These are phyloP conservation scores for Eucalyptus cladocalyx DNA, from an alignment of 345 rosid genomes.

Conservation along the genomic window DNA sequence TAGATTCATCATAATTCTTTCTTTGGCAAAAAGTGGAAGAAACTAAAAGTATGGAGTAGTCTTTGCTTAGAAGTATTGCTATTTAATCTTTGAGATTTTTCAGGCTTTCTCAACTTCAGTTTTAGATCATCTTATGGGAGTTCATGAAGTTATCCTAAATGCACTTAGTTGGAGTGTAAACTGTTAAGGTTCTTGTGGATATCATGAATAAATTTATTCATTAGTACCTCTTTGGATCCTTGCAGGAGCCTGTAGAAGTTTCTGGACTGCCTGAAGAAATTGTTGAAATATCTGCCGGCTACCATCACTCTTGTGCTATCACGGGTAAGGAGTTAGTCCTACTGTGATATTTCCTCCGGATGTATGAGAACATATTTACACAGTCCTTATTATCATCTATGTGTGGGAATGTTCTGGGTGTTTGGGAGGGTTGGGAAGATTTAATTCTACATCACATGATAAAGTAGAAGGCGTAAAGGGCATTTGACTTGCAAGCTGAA, in stretches of 20 bases:
- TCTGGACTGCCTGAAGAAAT: constrained; percentile 50
- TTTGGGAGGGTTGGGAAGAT: neutral
- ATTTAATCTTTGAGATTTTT: neutral
- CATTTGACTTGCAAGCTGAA: neutral
- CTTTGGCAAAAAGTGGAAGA: neutral
- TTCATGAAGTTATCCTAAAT: neutral
- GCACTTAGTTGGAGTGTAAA: neutral
- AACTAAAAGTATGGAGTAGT: neutral
- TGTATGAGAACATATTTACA: neutral
- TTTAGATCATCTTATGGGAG: neutral
- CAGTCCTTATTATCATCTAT: neutral
- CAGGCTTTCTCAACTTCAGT: neutral
- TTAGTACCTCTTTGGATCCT: neutral
- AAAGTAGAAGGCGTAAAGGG: neutral
- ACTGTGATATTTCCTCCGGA: neutral
- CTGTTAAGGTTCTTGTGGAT: neutral
- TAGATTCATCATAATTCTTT: neutral
- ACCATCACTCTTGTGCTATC: constrained; percentile 82
- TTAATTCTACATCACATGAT: neutral
- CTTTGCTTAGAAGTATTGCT: neutral
- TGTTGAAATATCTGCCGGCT: constrained; percentile 73
- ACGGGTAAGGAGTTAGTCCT: constrained; percentile 33
- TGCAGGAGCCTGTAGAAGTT: constrained; percentile 75
- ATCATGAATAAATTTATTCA: neutral
- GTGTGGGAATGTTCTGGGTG: neutral